Evolutionary conservation across 768 basidiomycete species (phyloP), one percentile per base, ranked within the genome.

Genomic region (Naganishia antarctica): DNA sequence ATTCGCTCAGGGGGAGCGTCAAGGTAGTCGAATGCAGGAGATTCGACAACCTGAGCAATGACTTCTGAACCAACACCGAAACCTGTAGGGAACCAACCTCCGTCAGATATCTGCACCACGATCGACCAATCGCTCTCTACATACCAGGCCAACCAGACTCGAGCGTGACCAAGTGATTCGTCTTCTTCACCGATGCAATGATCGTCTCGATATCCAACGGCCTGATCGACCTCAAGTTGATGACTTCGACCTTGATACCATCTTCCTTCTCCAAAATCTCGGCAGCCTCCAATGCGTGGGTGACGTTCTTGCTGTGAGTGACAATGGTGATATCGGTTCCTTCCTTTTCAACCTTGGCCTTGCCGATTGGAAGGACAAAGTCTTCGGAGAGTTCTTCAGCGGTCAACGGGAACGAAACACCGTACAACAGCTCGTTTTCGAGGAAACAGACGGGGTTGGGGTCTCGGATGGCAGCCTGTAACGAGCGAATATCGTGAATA

Each of bases 21-120:
- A 37, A 99, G 87, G 81, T 91, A 97, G 80, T 98, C 92, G 75
- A 94, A 99, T 2, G 92, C 94, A 73, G 96, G 91, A 71, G 90
- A 90, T 83, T 99, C 96, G 61, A 94, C 83, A 71, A 98, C 91
- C 79, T 98, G 93, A 15, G 96, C 96, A 70, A 90, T 90, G 73
- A 99, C 94, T 80, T 99, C 96, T 71, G 91, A 93, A 69, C 96
- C 96, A 61, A 99, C 94, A 81, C 96, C 91, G 78, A 97, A 98
- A 53, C 84, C 87, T 73, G 31, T 9, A 11, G 32, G 32, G 21
- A 15, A 21, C 43, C 46, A 26, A 25, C 8, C 11, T 1, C 28
- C n/a, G 25, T 34, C 29, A 48, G 37, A 49, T 32, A 50, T 4
- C 26, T 25, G n/a, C 15, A 5, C 23, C 4, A 15, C 15, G 40